Evolutionary conservation across 2,329 filamentous ascomycete species (phyloP), one percentile per base, ranked within the genome.

Genomic region (Xylariaceae sp.): DNA sequence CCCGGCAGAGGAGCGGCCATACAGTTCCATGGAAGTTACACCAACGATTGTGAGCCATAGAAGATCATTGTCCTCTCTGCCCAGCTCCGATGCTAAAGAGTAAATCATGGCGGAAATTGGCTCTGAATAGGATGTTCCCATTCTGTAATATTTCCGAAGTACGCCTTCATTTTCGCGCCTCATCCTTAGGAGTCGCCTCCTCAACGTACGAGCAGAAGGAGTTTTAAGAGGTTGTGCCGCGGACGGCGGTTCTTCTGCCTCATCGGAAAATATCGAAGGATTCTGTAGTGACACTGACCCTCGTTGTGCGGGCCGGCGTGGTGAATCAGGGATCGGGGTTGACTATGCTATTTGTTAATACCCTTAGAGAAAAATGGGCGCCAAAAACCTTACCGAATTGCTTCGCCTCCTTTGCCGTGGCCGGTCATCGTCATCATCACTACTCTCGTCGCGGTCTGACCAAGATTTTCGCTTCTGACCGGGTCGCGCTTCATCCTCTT

Each of bases 31-130:
- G 14, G 92, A 96, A n/a, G 90, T 92, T 31, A 96, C 91, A 5
- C 95, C 95, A 23, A 99, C 91, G 68, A 98, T 96, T 5, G 92
- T 87, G 56, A 96, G 83, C 95, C 95, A 99, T 12, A 99, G 81
- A 19, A 98, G 81, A 68, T 99, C 93, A 68, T 98, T 99, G 73
- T 98, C 94, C 79, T 98, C 95, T 50, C 93, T 89, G 61, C 95
- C 95, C 6, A 99, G 85, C 70, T 98, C 95, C 1, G 93, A 96
- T 1, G 94, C 95, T 12, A 99, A 81, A 0, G 92, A 96, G 74
- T 98, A 99, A 70, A 97, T 85, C 77, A 98, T 88, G 0, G 93
- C 96, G 0, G 93, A 95, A 53, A 98, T 91, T 1, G 95, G 95
- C 71, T 99, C 95, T 0, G 94, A 94, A 71, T 96, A 97, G 2